Evolutionary conservation across 2,329 filamentous ascomycete genomes (phyloP).

Genomic region (Pseudogymnoascus destructans): DNA sequence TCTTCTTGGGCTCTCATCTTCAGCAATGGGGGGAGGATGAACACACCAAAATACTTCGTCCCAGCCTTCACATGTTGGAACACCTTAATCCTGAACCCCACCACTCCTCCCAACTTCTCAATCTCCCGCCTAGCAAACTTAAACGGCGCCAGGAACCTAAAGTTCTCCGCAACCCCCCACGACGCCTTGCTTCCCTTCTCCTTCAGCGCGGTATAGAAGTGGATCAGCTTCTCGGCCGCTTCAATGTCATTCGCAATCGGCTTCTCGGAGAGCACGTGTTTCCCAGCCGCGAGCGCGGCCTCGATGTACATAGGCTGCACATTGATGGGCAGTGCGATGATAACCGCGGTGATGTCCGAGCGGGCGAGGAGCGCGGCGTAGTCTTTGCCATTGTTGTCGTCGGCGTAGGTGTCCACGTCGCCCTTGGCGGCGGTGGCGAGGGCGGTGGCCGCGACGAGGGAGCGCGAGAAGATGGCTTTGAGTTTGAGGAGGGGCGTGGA

Average conservation of each 20-base stretch:
- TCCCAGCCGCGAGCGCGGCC: constrained; percentile 36
- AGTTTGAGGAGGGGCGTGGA: constrained; percentile 37
- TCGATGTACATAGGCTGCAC: constrained; percentile 36
- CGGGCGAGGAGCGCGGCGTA: constrained; percentile 32
- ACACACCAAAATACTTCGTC: constrained; percentile 33
- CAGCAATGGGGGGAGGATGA: not conserved
- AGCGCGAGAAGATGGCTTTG: constrained; percentile 32
- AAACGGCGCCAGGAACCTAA: constrained; percentile 47
- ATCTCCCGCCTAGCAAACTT: constrained; percentile 37
- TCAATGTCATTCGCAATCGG: constrained; percentile 38
- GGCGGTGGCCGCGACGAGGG: constrained; percentile 23
- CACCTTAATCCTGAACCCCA: constrained; percentile 39
- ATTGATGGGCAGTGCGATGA: constrained; percentile 36
- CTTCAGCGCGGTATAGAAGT: constrained; percentile 29
- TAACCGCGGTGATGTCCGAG: constrained; percentile 25
- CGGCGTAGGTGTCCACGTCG: constrained; percentile 23
- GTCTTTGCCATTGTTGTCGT: constrained; percentile 24
- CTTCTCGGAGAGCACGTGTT: constrained; percentile 43
- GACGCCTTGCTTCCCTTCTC: constrained; percentile 28
- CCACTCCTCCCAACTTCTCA: constrained; percentile 38
- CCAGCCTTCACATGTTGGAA: constrained; percentile 33
- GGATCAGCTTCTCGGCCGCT: constrained; percentile 35
- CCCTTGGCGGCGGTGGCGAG: constrained; percentile 31
- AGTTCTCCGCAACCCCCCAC: constrained; percentile 60
- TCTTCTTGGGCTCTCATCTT: not conserved